Conservation (phyloP, 2,329 filamentous ascomycete species). For the Phoma sp. region DNA sequence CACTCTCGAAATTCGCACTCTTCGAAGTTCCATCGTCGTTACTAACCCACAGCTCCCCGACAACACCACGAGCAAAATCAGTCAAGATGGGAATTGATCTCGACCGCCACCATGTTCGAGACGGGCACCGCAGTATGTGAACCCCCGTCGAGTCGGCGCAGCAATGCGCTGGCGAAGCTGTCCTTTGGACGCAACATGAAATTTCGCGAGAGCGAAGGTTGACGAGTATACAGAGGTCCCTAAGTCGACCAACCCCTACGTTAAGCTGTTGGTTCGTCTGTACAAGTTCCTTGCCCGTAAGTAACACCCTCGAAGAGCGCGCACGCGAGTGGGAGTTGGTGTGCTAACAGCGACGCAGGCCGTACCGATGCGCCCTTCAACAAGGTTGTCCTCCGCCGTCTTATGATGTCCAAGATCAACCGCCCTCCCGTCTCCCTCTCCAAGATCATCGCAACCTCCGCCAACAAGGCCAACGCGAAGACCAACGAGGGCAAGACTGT, state of each 20-base stretch:
- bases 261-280: conserved; percentile 97
- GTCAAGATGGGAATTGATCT: conserved; percentile 52
- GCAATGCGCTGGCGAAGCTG: conserved; percentile 49
- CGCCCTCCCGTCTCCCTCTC: conserved; percentile 86
- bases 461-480: conserved; percentile 59
- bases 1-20: conserved; percentile 16
- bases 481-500: conserved; percentile 80
- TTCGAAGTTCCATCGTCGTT: conserved; percentile 15
- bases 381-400: conserved; percentile 95
- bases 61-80: conserved; percentile 43
- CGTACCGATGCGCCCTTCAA: conserved; percentile 98
- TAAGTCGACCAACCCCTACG: conserved; percentile 98
- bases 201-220: conserved; percentile 41
- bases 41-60: conserved; percentile 42
- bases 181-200: conserved; percentile 51
- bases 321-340: conserved; percentile 17
- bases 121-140: conserved; percentile 70
- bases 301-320: conserved; percentile 49
- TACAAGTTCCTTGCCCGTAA: conserved; percentile 96
- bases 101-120: conserved; percentile 69
- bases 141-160: conserved; percentile 51
- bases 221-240: conserved; percentile 50
- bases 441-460: conserved; percentile 74
- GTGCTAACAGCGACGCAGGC: conserved; percentile 62
- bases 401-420: conserved; percentile 99